Evolutionary conservation across 2,329 filamentous ascomycete species (phyloP).

Genomic region (Colletotrichum sp.): DNA sequence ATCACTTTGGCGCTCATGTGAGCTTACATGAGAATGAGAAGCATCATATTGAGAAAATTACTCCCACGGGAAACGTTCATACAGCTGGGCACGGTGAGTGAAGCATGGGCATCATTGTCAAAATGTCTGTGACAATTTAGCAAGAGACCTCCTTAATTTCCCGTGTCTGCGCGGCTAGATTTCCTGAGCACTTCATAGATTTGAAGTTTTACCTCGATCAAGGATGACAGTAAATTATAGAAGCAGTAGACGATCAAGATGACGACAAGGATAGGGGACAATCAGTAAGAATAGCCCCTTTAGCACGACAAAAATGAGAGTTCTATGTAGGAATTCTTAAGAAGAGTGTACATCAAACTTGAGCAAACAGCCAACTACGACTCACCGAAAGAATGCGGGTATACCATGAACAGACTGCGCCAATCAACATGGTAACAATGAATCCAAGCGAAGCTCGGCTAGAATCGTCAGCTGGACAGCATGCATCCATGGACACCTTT

Average conservation of each 20-base stretch:
- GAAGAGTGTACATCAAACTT: not conserved
- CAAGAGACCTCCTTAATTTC: not conserved
- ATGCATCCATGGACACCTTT: not conserved
- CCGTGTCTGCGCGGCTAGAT: not conserved
- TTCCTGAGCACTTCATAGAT: fast-evolving
- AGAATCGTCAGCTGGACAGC: fast-evolving
- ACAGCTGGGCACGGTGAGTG: not conserved
- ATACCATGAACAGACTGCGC: not conserved
- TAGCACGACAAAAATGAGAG: too few species aligned
- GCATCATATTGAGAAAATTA: not conserved
- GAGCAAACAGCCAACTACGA: not conserved
- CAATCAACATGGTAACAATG: fast-evolving
- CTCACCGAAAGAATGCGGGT: not conserved
- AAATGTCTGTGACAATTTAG: not conserved
- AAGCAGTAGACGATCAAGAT: too few species aligned
- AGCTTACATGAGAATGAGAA: not conserved
- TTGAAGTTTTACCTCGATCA: not conserved
- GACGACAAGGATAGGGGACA: not conserved
- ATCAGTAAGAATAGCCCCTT: too few species aligned
- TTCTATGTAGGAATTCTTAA: not conserved
- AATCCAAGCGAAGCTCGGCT: not conserved
- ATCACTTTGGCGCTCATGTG: not conserved
- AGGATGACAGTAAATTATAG: not conserved
- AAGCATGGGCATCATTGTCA: not conserved
- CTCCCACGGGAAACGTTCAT: not conserved